A percentile compares a stretch with the other conserved stretches of the same genome.
phyloP scores from a whole-genome alignment of 1,284 basidiomycete species.

The Ganoderma lucidum region DNA sequence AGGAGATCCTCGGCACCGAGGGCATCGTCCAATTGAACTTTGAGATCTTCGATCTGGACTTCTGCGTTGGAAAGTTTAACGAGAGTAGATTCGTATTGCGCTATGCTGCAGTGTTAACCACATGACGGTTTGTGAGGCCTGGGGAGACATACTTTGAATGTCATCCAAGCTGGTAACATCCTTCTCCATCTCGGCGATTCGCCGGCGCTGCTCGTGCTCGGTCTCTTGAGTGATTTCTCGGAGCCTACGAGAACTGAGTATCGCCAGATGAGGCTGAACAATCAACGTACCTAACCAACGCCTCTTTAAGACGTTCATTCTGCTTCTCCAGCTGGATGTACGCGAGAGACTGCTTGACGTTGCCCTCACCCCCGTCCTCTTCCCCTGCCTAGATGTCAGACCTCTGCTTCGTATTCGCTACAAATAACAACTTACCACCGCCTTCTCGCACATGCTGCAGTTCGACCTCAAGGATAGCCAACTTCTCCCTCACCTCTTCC shows the following conservation, averaged over 20 bases:
- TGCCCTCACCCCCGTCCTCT: constrained; percentile 52
- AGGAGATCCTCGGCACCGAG: constrained; percentile 96
- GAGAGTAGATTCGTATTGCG: constrained; percentile 80
- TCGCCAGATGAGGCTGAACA: background rate
- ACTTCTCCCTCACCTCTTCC: constrained; percentile 78
- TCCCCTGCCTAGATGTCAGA: constrained; percentile 27
- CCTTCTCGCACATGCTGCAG: constrained; percentile 77
- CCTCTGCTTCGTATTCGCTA: background rate
- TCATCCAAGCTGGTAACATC: constrained; percentile 79
- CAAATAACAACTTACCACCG: constrained; percentile 44
- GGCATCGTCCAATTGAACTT: constrained; percentile 94
- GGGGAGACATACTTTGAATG: constrained; percentile 61
- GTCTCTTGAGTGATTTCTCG: constrained; percentile 90
- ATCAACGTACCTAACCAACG: constrained; percentile 75
- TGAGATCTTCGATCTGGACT: constrained; percentile 92
- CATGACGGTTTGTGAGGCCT: background rate
- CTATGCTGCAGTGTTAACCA: constrained; percentile 47
- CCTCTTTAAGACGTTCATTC: constrained; percentile 95
- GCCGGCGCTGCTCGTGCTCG: constrained; percentile 84
- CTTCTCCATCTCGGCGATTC: constrained; percentile 90
- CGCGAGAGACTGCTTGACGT: constrained; percentile 73
- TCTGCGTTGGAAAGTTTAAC: constrained; percentile 89
- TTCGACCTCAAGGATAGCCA: constrained; percentile 89
- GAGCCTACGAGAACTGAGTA: constrained; percentile 55
- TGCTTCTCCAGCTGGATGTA: constrained; percentile 96